A percentile compares a stretch with the other conserved stretches of the same genome.
phyloP scores from a whole-genome alignment of 352 stramenopile genomes.

The Globisporangium barbulae region DNA sequence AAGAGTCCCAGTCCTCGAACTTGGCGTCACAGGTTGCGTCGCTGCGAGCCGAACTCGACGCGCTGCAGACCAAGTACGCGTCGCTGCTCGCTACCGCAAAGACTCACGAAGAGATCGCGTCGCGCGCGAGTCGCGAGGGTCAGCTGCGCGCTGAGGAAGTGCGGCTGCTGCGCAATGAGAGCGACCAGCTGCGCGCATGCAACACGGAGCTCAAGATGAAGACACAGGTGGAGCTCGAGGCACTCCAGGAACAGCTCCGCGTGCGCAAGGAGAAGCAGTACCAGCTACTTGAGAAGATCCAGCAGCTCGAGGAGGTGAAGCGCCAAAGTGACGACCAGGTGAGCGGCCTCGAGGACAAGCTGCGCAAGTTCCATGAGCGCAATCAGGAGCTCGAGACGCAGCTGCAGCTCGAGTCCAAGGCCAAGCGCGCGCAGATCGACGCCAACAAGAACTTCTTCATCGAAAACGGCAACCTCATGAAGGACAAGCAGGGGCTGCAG shows the following conservation, averaged over 20 bases:
- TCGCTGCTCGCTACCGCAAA: slow-evolving; percentile 90
- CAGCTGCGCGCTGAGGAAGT: slow-evolving; percentile 94
- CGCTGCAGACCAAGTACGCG: slow-evolving; percentile 84
- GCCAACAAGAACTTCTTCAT: slow-evolving; percentile 91
- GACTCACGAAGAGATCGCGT: slow-evolving; percentile 91
- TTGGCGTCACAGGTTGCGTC: slow-evolving; percentile 52
- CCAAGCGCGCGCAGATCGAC: slow-evolving; percentile 90
- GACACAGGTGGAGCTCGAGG: slow-evolving; percentile 94
- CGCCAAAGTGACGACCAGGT: slow-evolving; percentile 91
- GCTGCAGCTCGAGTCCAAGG: slow-evolving; percentile 92
- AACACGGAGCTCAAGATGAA: slow-evolving; percentile 95
- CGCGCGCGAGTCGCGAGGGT: slow-evolving; percentile 85
- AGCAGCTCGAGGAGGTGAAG: slow-evolving; percentile 93
- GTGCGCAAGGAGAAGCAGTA: slow-evolving; percentile 98
- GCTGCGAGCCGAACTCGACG: slow-evolving; percentile 78
- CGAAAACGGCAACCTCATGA: slow-evolving; percentile 73
- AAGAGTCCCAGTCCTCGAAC: slow-evolving; percentile 86
- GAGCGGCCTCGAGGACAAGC: slow-evolving; percentile 87
- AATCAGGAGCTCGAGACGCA: slow-evolving; percentile 94
- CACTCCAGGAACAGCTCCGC: slow-evolving; percentile 94
- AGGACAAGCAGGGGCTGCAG: slow-evolving; percentile 76
- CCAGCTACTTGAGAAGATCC: slow-evolving; percentile 94
- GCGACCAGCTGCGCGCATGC: slow-evolving; percentile 91
- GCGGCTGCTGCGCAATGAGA: slow-evolving; percentile 82
- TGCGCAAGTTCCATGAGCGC: slow-evolving; percentile 84